phyloP scores from a whole-genome alignment of 371 early-diverging fungal genomes.

The Mortierella sp. region DNA sequence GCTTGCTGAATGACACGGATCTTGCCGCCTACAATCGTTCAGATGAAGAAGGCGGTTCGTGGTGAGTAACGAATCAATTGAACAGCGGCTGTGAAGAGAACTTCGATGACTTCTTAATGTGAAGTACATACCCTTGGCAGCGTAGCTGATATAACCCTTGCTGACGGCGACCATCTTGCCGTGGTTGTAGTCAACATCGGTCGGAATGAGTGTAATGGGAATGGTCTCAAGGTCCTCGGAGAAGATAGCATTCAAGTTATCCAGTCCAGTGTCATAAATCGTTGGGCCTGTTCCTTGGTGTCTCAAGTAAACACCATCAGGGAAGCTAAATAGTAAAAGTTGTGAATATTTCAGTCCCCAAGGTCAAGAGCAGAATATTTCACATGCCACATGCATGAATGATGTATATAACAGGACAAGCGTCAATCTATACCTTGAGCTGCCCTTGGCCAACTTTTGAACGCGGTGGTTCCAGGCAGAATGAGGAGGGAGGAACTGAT shows the following conservation, averaged over 20 bases:
- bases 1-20: constrained; percentile 59
- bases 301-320: constrained; percentile 57
- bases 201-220: constrained; percentile 58
- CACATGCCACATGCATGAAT: no score
- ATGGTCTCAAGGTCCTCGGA: constrained; percentile 58
- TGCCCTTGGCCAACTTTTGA: constrained; percentile 53
- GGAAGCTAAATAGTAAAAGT: constrained; percentile 31
- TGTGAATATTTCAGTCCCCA: not conserved
- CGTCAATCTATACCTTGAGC: constrained; percentile 39
- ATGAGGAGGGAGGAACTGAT: constrained; percentile 52
- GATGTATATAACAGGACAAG: not conserved
- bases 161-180: constrained; percentile 60
- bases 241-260: constrained; percentile 54
- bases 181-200: constrained; percentile 58
- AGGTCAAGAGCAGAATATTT: not conserved
- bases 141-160: constrained; percentile 60
- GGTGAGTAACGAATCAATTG: not conserved
- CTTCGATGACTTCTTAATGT: not conserved
- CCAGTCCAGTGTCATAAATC: constrained; percentile 48
- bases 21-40: constrained; percentile 55
- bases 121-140: constrained; percentile 54
- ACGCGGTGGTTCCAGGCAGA: constrained; percentile 59
- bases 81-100: not conserved
- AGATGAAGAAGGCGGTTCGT: not conserved
- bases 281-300: constrained; percentile 30